Conservation (phyloP, 495 filamentous ascomycete species). For the Hyphodiscus hymeniophilus region DNA sequence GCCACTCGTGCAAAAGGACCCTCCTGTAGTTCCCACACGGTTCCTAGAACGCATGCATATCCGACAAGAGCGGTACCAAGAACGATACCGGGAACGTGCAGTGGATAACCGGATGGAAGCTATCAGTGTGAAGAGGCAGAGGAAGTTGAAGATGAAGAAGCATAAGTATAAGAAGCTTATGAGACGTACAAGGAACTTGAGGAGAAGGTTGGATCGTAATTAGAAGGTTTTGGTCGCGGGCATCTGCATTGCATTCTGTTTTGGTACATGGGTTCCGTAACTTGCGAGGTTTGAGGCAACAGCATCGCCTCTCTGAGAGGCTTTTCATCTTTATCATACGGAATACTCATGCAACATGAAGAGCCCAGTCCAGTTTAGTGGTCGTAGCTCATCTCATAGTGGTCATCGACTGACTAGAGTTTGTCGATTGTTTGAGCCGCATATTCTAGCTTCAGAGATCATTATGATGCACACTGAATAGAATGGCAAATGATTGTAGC, state of each 20-base stretch:
- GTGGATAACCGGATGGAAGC: constrained; percentile 38
- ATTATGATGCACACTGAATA: no score
- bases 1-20: constrained; percentile 34
- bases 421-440: no score
- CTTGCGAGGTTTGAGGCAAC: neutral
- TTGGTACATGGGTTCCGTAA: constrained; percentile 11
- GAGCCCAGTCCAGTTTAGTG: no score
- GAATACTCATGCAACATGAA: no score
- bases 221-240: constrained; percentile 13
- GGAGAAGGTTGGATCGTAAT: constrained; percentile 70
- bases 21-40: constrained; percentile 23
- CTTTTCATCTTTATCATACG: no score
- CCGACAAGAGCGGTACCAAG: constrained; percentile 36
- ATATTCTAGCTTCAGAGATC: no score
- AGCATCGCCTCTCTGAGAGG: constrained; percentile 17
- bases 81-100: constrained; percentile 7
- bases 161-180: constrained; percentile 99
- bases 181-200: constrained; percentile 79
- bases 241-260: constrained; percentile 6
- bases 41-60: constrained; percentile 48
- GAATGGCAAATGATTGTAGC: no score
- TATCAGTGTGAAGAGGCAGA: constrained; percentile 80
- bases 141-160: constrained; percentile 99
- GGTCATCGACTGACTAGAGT: no score
- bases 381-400: no score